Base-by-base conservation (phyloP, 2,329 filamentous ascomycete genomes). In the Alternaria incomplexa region DNA sequence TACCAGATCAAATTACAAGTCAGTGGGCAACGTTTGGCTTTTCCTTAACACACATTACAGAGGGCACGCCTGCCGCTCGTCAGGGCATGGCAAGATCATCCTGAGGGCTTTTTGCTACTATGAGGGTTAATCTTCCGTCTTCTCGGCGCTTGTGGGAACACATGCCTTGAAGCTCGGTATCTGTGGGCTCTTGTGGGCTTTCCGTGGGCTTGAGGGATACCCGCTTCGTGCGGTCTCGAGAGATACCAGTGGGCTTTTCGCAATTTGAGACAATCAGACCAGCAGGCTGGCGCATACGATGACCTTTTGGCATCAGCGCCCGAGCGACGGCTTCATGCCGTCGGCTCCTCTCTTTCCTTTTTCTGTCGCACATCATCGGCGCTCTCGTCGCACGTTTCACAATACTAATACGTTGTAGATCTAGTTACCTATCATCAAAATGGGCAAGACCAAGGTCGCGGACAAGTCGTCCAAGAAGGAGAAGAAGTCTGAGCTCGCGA, bases 401-500 rank as follows among this genome's bases (percentile, higher is more conserved):
- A 61, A 64, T 79, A 78, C 77, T 79, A 66, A 79, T 73, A 66
- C 59, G 47, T 67, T 52, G 56, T 72, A 77, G 76, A 74, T 73
- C 59, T 70, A 73, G 67, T 72, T 63, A 62, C 59, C 55, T 59
- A 64, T 63, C 60, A 52, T 61, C 69, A 75, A 53, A 69, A 81
- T 81, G 79, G 74, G 72, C 48, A 81, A 81, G 69, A 73, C 73
- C 56, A 81, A 80, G 70, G 56, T 71, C 25, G 53, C 66, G 68
- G 74, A 73, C 67, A 77, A 73, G 67, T 63, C 68, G 56, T 74
- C 73, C 67, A 79, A 79, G 77, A 91, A 91, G 84, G 85, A 89
- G 77, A 88, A 88, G 82, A 88, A 87, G 83, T 77, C 73, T 66
- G 79, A 81, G 70, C 86, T 88, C 79, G 80, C 82, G 74, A 77